Evolutionary conservation across 2,329 filamentous ascomycete species (phyloP).

Genomic region (Emergomyces pasteurianus): DNA sequence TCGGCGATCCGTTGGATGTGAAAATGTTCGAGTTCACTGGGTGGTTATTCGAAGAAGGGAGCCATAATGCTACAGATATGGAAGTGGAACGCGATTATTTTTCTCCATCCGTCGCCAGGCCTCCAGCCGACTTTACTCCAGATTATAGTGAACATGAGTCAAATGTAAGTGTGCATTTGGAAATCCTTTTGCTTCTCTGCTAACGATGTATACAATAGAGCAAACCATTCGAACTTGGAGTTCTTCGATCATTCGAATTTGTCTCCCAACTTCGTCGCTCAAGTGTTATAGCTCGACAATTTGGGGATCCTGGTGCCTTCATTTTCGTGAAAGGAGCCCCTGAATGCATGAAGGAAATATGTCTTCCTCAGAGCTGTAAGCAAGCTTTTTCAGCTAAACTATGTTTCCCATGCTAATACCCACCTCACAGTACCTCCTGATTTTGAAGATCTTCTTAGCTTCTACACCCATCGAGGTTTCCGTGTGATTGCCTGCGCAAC

Average conservation of each 20-base stretch:
- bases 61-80: conserved; percentile 50
- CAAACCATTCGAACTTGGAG: conserved; percentile 67
- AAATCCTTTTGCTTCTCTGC: not conserved
- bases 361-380: conserved; percentile 65
- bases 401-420: conserved; percentile 16
- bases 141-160: conserved; percentile 33
- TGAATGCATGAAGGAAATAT: conserved; percentile 93
- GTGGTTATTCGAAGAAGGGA: conserved; percentile 86
- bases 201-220: not conserved
- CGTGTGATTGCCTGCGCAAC: conserved; percentile 92
- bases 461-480: conserved; percentile 92
- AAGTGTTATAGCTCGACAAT: conserved; percentile 82
- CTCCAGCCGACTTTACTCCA: conserved; percentile 51
- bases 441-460: conserved; percentile 77
- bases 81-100: conserved; percentile 66
- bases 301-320: conserved; percentile 70
- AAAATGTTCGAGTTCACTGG: conserved; percentile 98
- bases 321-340: conserved; percentile 95
- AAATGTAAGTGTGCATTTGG: conserved; percentile 8
- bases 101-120: conserved; percentile 71
- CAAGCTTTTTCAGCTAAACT: conserved; percentile 10
- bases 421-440: conserved; percentile 56
- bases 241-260: conserved; percentile 87
- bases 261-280: conserved; percentile 83
- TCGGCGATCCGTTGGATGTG: conserved; percentile 87